Base-by-base conservation (phyloP, 1,284 basidiomycete species). In the Apiotrichum montevideense region DNA sequence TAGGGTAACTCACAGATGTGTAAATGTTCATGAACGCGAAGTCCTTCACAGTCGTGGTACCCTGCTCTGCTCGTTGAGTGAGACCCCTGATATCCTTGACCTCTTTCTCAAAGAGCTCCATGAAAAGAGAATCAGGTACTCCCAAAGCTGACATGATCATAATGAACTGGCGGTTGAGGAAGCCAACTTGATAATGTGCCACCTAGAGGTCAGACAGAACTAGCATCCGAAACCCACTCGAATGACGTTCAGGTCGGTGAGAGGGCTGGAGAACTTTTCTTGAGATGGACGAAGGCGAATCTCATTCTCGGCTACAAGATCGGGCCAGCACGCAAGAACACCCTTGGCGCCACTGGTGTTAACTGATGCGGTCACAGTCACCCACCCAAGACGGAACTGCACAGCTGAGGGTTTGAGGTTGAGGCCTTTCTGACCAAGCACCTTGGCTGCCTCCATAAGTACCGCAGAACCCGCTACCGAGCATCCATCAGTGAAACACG, bases 111-210 rank as follows among this genome's bases (percentile, higher is more conserved):
- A 78, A 76, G 15, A 73, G 59, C 11, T 67, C 59, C 2, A 69
- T 56, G 48, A 78, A 68, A 10, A 74, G 58, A 3, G 58, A 33
- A 34, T 69, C 61, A 0, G 72, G 68, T 0, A 77, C 66, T 2
- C 74, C 75, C 21, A 73, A 67, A 0, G 71, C 68, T 4, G 62
- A 67, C 67, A 77, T 72, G 55, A 78, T 71, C 43, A 73, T 71
- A 64, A 77, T 75, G 58, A 75, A 77, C 55, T 78, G 75, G 11
- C 76, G 63, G 54, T 77, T 78, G 11, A 78, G 61, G 57, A 75
- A 75, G 4, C 72, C 76, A 2, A 62, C 60, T 51, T 74, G 72
- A 55, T 73, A 75, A 35, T 71, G 70, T 2, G 76, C 68, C n/a
- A 73, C 60, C 75, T 77, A 35, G 6, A 8, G 11, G 46, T 60